Conservation (phyloP, 495 filamentous ascomycete species). For the Daldinia decipiens region DNA sequence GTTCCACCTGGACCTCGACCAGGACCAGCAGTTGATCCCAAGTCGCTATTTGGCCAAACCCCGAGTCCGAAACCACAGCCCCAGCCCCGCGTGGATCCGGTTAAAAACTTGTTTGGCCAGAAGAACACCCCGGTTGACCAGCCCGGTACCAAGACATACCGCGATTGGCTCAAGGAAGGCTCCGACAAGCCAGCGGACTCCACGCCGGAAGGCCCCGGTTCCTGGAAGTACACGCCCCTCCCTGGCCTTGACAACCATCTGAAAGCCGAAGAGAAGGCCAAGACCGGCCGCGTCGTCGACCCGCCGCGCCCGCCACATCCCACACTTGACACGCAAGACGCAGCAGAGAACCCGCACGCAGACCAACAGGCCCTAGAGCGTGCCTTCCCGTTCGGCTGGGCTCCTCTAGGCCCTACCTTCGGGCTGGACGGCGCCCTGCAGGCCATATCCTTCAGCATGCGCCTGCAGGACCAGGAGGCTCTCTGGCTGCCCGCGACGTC, state of each 20-base stretch:
- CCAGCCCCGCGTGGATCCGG: too few relatives aligned
- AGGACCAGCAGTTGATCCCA: too few relatives aligned
- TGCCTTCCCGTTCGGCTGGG: not conserved
- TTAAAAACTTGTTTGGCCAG: too few relatives aligned
- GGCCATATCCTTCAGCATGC: not conserved
- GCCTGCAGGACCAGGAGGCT: not conserved
- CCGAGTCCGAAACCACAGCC: too few relatives aligned
- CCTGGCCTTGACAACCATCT: not conserved
- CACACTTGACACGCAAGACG: not conserved
- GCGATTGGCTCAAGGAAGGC: not conserved
- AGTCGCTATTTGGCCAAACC: too few relatives aligned
- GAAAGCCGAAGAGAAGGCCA: not conserved
- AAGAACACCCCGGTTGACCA: not conserved
- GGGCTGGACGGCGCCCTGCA: not conserved
- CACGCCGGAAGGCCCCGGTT: not conserved
- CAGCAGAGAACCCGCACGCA: not conserved
- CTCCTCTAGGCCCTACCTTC: not conserved
- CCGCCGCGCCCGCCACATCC: not conserved
- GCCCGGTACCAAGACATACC: not conserved
- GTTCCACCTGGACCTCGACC: too few relatives aligned
- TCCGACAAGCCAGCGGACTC: not conserved
- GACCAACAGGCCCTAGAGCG: not conserved
- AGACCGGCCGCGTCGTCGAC: not conserved
- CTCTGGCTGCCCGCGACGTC: not conserved
- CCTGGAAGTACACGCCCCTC: not conserved